phyloP scores from a whole-genome alignment of 352 stramenopile species.

The Globisporangium splendens region DNA sequence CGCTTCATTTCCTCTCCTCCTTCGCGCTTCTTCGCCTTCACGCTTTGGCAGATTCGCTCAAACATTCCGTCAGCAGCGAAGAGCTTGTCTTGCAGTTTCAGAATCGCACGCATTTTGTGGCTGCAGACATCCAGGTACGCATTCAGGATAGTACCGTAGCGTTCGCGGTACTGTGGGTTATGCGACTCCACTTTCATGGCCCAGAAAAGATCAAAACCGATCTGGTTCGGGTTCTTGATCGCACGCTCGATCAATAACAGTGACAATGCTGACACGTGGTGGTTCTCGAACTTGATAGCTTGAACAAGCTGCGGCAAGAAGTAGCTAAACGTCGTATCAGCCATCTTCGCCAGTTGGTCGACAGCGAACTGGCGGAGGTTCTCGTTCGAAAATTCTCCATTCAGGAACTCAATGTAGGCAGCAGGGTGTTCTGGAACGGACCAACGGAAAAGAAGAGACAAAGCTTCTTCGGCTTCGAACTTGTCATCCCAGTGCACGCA shows the following conservation, averaged over 20 bases:
- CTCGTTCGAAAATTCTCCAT: slow-evolving; percentile 76
- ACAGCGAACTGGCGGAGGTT: slow-evolving; percentile 75
- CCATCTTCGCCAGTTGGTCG: slow-evolving; percentile 72
- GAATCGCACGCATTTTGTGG: slow-evolving; percentile 90
- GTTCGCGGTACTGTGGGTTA: slow-evolving; percentile 73
- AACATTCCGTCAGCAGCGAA: slow-evolving; percentile 78
- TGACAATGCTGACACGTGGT: slow-evolving; percentile 71
- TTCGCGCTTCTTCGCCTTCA: slow-evolving; percentile 84
- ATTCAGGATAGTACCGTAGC: slow-evolving; percentile 80
- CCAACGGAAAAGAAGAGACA: slow-evolving; percentile 71
- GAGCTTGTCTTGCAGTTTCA: slow-evolving; percentile 88
- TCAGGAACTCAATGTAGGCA: slow-evolving; percentile 82
- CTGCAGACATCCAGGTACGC: slow-evolving; percentile 84
- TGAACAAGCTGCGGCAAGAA: slow-evolving; percentile 88
- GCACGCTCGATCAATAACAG: slow-evolving; percentile 85
- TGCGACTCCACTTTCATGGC: slow-evolving; percentile 87
- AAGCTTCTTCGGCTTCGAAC: slow-evolving; percentile 62
- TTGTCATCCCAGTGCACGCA: slow-evolving; percentile 81
- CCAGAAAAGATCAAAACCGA: slow-evolving; percentile 90
- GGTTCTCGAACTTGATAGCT: slow-evolving; percentile 88
- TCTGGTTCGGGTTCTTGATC: slow-evolving; percentile 85
- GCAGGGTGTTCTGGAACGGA: slow-evolving; percentile 64
- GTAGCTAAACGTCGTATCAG: slow-evolving; percentile 85
- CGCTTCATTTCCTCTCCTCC: slow-evolving; percentile 81
- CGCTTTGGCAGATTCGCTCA: slow-evolving; percentile 77